These are phyloP conservation scores for Penicillium maclennaniae DNA, from an alignment of 495 filamentous ascomycete genomes.

Conservation along the genomic window DNA sequence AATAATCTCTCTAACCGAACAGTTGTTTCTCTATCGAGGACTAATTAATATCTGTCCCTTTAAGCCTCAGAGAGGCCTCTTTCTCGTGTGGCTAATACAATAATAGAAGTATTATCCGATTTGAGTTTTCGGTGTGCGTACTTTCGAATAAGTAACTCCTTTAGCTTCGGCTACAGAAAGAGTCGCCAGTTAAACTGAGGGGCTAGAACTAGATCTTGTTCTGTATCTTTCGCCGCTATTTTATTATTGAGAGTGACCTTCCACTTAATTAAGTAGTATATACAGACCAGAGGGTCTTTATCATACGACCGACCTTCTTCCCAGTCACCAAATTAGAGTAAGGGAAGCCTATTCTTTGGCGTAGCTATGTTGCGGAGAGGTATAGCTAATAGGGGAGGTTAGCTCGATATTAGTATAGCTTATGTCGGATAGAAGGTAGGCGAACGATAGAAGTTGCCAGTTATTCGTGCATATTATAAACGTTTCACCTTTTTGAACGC, in stretches of 20 bases:
- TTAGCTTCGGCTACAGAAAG: constrained; percentile 14
- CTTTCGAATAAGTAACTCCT: constrained; percentile 9
- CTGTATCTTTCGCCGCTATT: constrained; percentile 31
- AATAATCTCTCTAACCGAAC: constrained; percentile 9
- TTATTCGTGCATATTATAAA: constrained; percentile 6
- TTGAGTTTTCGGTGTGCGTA: constrained; percentile 11
- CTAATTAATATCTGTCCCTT: constrained; percentile 15
- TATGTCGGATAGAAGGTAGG: neutral
- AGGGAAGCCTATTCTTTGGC: constrained; percentile 27
- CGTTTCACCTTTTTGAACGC: constrained; percentile 6
- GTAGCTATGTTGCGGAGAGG: neutral
- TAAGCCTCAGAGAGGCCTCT: constrained; percentile 11
- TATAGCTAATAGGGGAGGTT: constrained; percentile 9
- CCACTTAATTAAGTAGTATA: constrained; percentile 36
- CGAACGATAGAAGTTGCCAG: neutral
- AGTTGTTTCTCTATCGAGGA: constrained; percentile 14
- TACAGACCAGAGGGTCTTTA: constrained; percentile 16
- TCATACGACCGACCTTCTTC: constrained; percentile 10
- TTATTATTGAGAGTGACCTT: constrained; percentile 35
- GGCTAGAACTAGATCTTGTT: constrained; percentile 30
- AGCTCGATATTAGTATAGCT: neutral
- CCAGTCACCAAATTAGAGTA: constrained; percentile 9
- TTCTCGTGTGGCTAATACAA: constrained; percentile 10
- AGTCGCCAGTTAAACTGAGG: constrained; percentile 16
- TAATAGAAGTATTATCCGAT: constrained; percentile 16